A percentile compares a stretch with the other conserved stretches of the same genome.
These are phyloP conservation scores for Leccinum fuscescens DNA, from an alignment of 1,284 basidiomycete genomes.

Conservation along the genomic window DNA sequence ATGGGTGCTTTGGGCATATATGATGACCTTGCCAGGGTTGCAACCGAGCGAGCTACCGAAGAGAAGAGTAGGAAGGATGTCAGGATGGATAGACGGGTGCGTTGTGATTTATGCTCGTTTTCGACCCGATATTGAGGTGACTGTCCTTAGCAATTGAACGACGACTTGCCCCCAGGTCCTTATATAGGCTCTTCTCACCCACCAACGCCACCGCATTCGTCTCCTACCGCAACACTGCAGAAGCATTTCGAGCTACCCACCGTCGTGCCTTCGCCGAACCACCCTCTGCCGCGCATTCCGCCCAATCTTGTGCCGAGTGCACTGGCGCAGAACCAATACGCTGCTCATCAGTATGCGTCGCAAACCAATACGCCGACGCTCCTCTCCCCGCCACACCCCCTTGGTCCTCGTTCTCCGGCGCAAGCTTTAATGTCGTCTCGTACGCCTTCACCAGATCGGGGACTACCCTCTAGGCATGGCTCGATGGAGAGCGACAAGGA, in stretches of 20 bases:
- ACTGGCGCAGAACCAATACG: constrained; percentile 18
- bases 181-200: constrained; percentile 33
- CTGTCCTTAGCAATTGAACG: constrained; percentile 27
- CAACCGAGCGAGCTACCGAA: constrained; percentile 58
- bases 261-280: constrained; percentile 34
- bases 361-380: constrained; percentile 31
- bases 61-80: constrained; percentile 60
- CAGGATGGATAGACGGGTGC: constrained; percentile 54
- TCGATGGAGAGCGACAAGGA: constrained; percentile 27
- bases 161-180: constrained; percentile 21
- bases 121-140: background rate
- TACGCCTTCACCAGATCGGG: constrained; percentile 48
- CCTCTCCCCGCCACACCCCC: constrained; percentile 63
- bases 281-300: constrained; percentile 41
- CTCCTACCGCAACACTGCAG: constrained; percentile 38
- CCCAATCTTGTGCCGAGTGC: constrained; percentile 23
- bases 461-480: constrained; percentile 19
- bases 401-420: constrained; percentile 65
- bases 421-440: constrained; percentile 46
- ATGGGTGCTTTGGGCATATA: constrained; percentile 47
- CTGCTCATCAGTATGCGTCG: constrained; percentile 25
- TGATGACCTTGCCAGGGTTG: constrained; percentile 68
- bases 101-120: constrained; percentile 23
- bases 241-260: constrained; percentile 35
- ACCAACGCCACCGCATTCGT: constrained; percentile 38